Conservation (phyloP, 768 basidiomycete species). For the Megacollybia marginata region DNA sequence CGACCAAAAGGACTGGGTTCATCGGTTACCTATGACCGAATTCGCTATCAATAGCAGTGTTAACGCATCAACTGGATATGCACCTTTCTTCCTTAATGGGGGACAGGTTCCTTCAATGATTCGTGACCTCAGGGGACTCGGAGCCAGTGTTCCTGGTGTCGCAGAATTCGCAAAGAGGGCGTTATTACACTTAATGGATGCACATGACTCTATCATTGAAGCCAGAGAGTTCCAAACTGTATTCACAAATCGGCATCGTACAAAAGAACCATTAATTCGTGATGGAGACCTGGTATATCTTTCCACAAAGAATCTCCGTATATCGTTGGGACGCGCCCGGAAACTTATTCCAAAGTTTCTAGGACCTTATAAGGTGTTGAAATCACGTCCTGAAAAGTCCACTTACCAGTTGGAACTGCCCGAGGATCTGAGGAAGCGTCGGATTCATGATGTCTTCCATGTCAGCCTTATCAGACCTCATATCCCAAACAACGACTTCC, state of each 20-base stretch:
- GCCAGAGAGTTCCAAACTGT: conserved; percentile 8
- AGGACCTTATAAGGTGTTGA: conserved; percentile 19
- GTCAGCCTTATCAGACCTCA: conserved; percentile 11
- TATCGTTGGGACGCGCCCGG: conserved; percentile 18
- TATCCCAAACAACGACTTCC: conserved; percentile 6
- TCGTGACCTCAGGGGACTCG: background rate
- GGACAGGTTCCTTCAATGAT: too few species aligned
- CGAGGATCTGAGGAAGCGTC: conserved; percentile 7
- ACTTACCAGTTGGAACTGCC: conserved; percentile 18
- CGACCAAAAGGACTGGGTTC: conserved; percentile 1
- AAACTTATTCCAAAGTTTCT: conserved; percentile 12
- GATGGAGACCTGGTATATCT: too few species aligned
- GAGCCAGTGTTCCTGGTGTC: conserved; percentile 13
- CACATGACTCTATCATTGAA: conserved; percentile 14
- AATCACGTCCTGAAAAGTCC: background rate
- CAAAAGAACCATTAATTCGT: too few species aligned
- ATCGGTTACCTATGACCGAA: conserved; percentile 12
- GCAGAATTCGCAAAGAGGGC: too few species aligned
- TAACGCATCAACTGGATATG: background rate
- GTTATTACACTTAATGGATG: conserved; percentile 4
- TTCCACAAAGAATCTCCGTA: conserved; percentile 16
- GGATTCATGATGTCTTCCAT: conserved; percentile 21
- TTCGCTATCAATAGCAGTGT: too few species aligned
- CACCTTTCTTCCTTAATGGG: too few species aligned
- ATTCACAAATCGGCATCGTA: too few species aligned